Evolutionary conservation across 2,329 filamentous ascomycete species (phyloP), one percentile per base, ranked within the genome.

Genomic region (Diaporthe sp.): DNA sequence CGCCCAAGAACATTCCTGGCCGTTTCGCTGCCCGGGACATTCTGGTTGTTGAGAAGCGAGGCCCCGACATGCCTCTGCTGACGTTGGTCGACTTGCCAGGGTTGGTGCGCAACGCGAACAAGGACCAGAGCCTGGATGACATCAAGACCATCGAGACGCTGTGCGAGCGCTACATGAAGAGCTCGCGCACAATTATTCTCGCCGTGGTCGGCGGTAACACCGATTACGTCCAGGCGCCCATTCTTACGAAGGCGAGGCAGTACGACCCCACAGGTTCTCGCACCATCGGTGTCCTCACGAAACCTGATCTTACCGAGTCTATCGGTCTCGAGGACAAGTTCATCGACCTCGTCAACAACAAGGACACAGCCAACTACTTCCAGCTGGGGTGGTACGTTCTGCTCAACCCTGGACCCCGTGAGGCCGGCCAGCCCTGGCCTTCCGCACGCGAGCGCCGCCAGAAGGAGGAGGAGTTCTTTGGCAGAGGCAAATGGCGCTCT

Each of bases 61-160:
- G 90, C 0, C 90, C 90, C 0, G 87, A 90, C 15, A 87, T 89
- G 83, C 89, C 89, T 1, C 85, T 92, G 22, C 81, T 92, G 57
- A 92, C 89, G 0, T 84, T 92, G 1, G 89, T 92, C 10, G 91
- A 92, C 80, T 83, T 92, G 45, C 91, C 90, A 0, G 90, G 91
- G 2, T 82, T 92, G 1, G 88, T 91, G 38, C 84, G 86, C 42
- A 87, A 89, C 12, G 86, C 86, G 77, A 90, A 88, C 76, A 84
- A 85, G 40, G 85, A 88, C 71, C 88, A 91, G 78, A 89, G 87
- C 1, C 83, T 86, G 40, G 82, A 85, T 30, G 89, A 91, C 57
- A 88, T 89, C 72, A 82, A 85, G 75, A 86, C 88, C 3, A 89
- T 91, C 66, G 86, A 88, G 40, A 77, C 83, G 0, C 81, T 92